A percentile compares a stretch with the other conserved stretches of the same genome.
phyloP scores from a whole-genome alignment of 1,284 basidiomycete species.

The Phaffia rhodozyma region DNA sequence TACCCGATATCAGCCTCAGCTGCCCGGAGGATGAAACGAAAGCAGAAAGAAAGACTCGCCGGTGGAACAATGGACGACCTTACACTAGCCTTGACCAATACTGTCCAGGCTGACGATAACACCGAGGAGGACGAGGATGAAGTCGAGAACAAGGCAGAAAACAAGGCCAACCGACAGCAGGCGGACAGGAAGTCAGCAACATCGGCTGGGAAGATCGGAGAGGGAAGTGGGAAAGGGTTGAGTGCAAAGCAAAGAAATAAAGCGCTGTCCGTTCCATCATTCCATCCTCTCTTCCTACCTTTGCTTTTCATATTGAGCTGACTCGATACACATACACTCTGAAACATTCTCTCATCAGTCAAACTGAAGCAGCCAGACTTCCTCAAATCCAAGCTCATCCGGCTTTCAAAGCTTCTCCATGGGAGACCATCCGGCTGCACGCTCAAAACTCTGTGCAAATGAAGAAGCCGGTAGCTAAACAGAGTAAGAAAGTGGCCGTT shows the following conservation, averaged over 20 bases:
- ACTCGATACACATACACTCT: conserved; percentile 1
- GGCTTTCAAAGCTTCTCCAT: conserved; percentile 56
- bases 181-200: conserved; percentile 23
- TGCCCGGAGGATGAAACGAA: conserved; percentile 54
- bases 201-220: conserved; percentile 48
- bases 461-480: no score
- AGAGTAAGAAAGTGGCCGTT: no score
- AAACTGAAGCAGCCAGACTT: conserved; percentile 54
- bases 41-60: conserved; percentile 54
- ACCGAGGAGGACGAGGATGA: conserved; percentile 4
- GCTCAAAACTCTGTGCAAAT: conserved; percentile 45
- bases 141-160: conserved; percentile 10
- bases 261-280: conserved; percentile 48
- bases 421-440: conserved; percentile 63
- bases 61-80: conserved; percentile 43
- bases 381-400: conserved; percentile 57
- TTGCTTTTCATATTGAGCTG: not conserved
- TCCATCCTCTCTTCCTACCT: not conserved
- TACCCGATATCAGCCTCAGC: conserved; percentile 57
- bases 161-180: conserved; percentile 21
- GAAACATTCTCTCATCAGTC: conserved; percentile 36
- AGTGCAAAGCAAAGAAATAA: conserved; percentile 53
- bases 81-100: conserved; percentile 42
- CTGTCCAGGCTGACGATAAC: conserved; percentile 36
- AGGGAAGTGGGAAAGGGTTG: conserved; percentile 50